Percentiles rank a stretch among this genome's conserved stretches.
Evolutionary conservation across 2,329 filamentous ascomycete species (phyloP).

Genomic region (Colletotrichum aenigma): DNA sequence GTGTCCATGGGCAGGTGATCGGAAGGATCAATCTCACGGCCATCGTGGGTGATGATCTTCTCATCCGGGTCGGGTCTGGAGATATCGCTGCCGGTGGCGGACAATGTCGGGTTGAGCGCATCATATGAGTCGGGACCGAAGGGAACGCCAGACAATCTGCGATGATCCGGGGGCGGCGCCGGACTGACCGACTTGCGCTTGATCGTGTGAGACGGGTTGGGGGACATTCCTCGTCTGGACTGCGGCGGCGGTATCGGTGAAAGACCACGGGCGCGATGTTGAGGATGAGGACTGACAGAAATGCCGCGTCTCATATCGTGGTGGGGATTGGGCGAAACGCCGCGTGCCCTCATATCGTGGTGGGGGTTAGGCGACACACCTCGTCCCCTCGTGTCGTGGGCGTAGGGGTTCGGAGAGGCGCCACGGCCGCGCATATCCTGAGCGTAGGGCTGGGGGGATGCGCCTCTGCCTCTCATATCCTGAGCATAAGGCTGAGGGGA

Average conservation of each 20-base stretch:
- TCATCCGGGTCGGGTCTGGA: constrained; percentile 54
- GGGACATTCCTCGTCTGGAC: constrained; percentile 46
- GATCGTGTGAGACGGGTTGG: constrained; percentile 56
- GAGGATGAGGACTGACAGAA: constrained; percentile 47
- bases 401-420: background rate
- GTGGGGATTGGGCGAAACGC: constrained; percentile 24
- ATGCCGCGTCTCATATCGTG: constrained; percentile 32
- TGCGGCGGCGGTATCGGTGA: constrained; percentile 33
- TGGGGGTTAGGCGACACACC: constrained; percentile 33
- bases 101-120: constrained; percentile 66
- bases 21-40: constrained; percentile 78
- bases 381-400: background rate
- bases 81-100: constrained; percentile 23
- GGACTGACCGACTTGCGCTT: constrained; percentile 78
- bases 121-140: constrained; percentile 81
- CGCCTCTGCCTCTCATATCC: constrained; percentile 39
- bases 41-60: constrained; percentile 78
- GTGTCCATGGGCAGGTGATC: constrained; percentile 79
- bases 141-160: constrained; percentile 65
- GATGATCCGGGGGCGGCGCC: constrained; percentile 57
- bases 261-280: constrained; percentile 46
- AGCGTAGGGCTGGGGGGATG: constrained; percentile 44
- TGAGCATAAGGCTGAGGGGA: background rate
- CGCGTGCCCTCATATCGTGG: constrained; percentile 49
- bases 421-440: background rate